A percentile compares a stretch with the other conserved stretches of the same genome.
Evolutionary conservation across 768 basidiomycete species (phyloP).

Genomic region (Auricularia auricula-judae): DNA sequence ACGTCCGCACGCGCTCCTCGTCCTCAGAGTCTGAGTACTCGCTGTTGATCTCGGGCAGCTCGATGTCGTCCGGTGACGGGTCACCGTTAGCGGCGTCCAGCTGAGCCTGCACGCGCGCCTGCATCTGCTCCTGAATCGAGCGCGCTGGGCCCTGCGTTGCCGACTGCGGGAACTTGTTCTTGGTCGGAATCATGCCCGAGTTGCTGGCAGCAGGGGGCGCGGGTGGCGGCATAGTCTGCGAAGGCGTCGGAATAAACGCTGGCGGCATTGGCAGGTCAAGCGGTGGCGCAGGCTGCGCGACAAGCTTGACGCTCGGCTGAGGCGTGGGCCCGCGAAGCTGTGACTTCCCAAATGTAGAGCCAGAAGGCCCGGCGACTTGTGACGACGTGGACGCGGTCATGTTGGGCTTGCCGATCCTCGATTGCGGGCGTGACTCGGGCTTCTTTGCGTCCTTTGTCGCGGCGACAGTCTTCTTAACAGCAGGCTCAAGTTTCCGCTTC

Average conservation of each 20-base stretch:
- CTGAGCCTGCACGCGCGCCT: conserved; percentile 25
- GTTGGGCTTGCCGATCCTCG: conserved; percentile 22
- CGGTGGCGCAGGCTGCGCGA: conserved; percentile 2
- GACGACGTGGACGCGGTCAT: conserved; percentile 8
- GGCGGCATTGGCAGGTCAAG: conserved; percentile 8
- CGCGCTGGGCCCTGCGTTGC: not conserved
- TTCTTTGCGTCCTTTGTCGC: conserved; percentile 40
- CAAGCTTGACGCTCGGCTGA: conserved; percentile 5
- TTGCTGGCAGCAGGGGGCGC: too few species aligned
- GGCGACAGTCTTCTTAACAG: conserved; percentile 6
- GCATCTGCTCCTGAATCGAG: conserved; percentile 45
- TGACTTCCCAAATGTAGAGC: conserved; percentile 8
- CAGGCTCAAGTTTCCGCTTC: conserved; percentile 61
- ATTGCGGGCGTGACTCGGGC: conserved; percentile 13
- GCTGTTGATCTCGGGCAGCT: conserved; percentile 90
- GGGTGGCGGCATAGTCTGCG: conserved; percentile 28
- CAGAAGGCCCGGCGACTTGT: conserved; percentile 1
- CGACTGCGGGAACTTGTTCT: not conserved
- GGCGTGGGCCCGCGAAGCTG: not conserved
- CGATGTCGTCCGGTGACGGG: conserved; percentile 42
- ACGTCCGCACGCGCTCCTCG: conserved; percentile 64
- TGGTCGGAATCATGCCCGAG: conserved; percentile 14
- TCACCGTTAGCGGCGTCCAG: conserved; percentile 18
- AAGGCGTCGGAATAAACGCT: conserved; percentile 30
- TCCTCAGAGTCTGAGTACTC: conserved; percentile 97